Evolutionary conservation across 2,329 filamentous ascomycete species (phyloP), one percentile per base, ranked within the genome.

Genomic region (Moelleriella libera): DNA sequence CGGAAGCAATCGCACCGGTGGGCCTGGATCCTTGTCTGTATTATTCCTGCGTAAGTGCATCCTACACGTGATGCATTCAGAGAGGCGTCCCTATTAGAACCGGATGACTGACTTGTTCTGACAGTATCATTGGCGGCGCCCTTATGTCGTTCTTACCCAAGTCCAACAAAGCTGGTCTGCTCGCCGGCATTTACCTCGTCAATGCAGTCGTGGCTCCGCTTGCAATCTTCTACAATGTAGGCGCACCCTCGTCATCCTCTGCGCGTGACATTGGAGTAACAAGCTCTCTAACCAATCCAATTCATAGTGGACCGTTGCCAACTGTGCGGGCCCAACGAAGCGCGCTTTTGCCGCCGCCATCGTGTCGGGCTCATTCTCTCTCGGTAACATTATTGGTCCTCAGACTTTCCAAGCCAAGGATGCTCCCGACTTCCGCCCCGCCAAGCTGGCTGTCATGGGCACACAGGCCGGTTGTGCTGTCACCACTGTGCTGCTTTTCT

Each of bases 331-430:
- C 5, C 66, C 67, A 28, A 76, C 73, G 5, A 76, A 76, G 60
- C 68, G 72, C 30, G 67, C 71, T 9, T 70, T 73, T 45, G 71
- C 71, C 3, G 65, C 68, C 8, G 70, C 71, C 14, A 58, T 72
- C 45, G 64, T 76, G 52, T 68, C 68, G 45, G 69, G 69, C 30
- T 67, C 68, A 14, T 76, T 75, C 56, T 71, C 71, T 0, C 58
- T 75, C 5, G 74, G 72, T 12, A 78, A 75, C 56, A 72, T 77
- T 48, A 76, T 78, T 50, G 74, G 74, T 0, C 74, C 74, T 1
- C 70, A 76, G 56, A 76, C 73, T 3, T 77, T 78, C 61, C 70
- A 71, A 53, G 64, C 64, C 2, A 63, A 63, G 41, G 72, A 78
- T 50, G 71, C 68, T 0, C 75, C 74, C 1, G 61, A 70, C 3